Evolutionary conservation across 352 stramenopile genomes (phyloP), one percentile per base, ranked within the genome.

Genomic region (Pilasporangium apinafurcum): DNA sequence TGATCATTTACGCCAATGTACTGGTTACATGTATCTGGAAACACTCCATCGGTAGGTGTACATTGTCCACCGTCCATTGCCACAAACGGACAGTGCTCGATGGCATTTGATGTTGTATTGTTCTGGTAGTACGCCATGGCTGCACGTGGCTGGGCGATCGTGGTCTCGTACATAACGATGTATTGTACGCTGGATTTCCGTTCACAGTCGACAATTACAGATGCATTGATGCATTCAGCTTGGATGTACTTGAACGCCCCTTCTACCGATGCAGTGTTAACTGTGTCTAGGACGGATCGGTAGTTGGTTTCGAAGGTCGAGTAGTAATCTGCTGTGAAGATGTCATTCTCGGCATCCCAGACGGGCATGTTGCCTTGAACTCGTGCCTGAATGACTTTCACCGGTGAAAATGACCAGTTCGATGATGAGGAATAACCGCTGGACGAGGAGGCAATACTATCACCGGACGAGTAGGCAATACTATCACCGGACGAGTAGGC

Each of bases 81-180:
- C 37, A 67, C 46, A 37, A 71, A 82, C 10, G 68, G 68, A 9
- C 68, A 71, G 49, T 80, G 59, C 37, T 85, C 75, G 17, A 62
- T 27, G 0, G 67, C 51, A 9, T 34, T 25, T 5, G 5, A 10
- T 18, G 25, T 17, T 1, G 33, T 43, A 25, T 65, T 42, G 26
- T 68, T 48, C 33, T 65, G 45, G 52, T 83, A 86, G 37, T 56
- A 65, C 4, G 50, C 48, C 48, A 81, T 78, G 7, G 66, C 34
- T 1, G 61, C 58, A 0, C 39, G n/a, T 2, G 68, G 64, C 42
- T 85, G 68, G 20, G 66, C 66, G 8, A 83, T 34, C 8, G 59
- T 68, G 22, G 59, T 83, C 61, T 85, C 48, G 60, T 84, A 86
- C 37, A 86, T 81, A 8, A 68, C 65, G 3, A 88, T 50, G 46